Conservation (phyloP, 2,329 filamentous ascomycete species). For the Neonectria coccinea region DNA sequence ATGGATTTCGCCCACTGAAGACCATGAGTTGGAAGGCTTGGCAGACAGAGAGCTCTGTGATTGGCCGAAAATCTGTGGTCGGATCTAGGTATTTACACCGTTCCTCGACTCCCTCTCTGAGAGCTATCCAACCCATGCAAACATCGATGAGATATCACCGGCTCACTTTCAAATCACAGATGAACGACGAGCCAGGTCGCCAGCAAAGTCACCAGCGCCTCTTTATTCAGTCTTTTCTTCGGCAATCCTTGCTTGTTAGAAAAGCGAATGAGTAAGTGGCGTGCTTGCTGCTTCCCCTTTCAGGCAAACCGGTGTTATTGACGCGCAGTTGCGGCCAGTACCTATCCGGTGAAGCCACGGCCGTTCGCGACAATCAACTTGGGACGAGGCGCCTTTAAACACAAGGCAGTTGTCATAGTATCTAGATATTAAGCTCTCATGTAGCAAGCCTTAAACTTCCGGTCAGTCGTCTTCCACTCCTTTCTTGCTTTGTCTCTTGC, state of each 20-base stretch:
- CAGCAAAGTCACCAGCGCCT: neutral
- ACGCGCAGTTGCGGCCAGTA: neutral
- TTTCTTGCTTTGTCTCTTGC: neutral
- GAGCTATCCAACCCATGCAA: conserved; percentile 2
- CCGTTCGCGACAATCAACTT: neutral
- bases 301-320: neutral
- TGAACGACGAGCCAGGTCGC: neutral
- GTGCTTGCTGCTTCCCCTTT: neutral
- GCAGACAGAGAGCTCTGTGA: conserved; percentile 1
- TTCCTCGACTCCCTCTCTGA: neutral
- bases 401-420: neutral
- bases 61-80: conserved; percentile 12
- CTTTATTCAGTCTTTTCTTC: neutral
- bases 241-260: neutral
- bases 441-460: conserved; percentile 3
- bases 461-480: neutral
- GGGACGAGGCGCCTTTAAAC: neutral
- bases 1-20: conserved; percentile 11
- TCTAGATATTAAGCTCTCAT: neutral
- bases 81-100: neutral
- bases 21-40: neutral
- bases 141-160: conserved; percentile 3
- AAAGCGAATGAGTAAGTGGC: neutral
- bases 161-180: neutral
- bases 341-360: neutral